Percentiles rank a stretch among this genome's conserved stretches.
Evolutionary conservation across 2,329 filamentous ascomycete genomes (phyloP).

Genomic region (Cercospora sesami): DNA sequence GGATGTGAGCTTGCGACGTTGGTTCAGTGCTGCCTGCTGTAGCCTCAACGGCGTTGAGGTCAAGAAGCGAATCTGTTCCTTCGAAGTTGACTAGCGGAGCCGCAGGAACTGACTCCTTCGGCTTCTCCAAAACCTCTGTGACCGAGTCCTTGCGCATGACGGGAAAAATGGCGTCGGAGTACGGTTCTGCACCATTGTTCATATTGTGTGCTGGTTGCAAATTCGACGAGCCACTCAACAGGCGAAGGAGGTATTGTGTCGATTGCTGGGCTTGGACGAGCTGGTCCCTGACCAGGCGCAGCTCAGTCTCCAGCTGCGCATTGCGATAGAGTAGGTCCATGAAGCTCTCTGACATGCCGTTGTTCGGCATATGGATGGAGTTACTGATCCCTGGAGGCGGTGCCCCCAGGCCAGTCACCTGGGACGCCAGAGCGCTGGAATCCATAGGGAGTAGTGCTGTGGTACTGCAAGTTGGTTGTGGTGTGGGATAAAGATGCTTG

Average conservation of each 20-base stretch:
- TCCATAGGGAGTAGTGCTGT: neutral
- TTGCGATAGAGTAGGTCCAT: slow-evolving; percentile 24
- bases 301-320: slow-evolving; percentile 32
- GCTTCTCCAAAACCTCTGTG: neutral
- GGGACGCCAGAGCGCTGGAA: neutral
- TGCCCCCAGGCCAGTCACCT: neutral
- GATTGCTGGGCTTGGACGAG: slow-evolving; percentile 28
- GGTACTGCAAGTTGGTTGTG: neutral
- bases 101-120: neutral
- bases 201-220: neutral
- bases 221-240: slow-evolving; percentile 8
- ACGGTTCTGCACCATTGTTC: slow-evolving; percentile 1
- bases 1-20: neutral
- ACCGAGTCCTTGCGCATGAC: slow-evolving; percentile 4
- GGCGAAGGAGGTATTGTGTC: slow-evolving; percentile 24
- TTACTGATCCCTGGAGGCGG: neutral
- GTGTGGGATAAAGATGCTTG: neutral
- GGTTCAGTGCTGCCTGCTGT: neutral
- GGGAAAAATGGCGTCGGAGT: neutral
- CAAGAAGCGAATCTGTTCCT: slow-evolving; percentile 1
- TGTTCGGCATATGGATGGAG: neutral
- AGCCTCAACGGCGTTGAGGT: neutral
- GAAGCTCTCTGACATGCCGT: neutral
- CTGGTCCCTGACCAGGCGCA: slow-evolving; percentile 30
- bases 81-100: slow-evolving; percentile 14